Evolutionary conservation across 257 asterid species (phyloP), one percentile per base, ranked within the genome.

Genomic region (Ehretia macrophylla): DNA sequence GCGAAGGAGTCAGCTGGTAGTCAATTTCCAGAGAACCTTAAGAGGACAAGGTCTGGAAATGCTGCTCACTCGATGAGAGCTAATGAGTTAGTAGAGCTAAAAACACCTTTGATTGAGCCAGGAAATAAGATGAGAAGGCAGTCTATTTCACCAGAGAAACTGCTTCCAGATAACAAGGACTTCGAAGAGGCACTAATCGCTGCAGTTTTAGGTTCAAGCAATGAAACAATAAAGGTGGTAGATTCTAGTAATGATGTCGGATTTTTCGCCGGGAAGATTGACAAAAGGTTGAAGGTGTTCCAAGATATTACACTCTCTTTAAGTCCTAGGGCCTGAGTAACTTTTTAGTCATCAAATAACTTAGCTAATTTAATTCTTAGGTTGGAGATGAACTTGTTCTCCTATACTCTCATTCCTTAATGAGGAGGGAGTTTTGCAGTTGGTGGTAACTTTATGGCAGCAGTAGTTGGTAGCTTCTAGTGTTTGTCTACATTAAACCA

Each of bases 121-220:
- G 90, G 81, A 13, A 68, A 65, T 16, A 80, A 78, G 61, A 63
- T 70, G 65, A 27, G 77, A 48, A 75, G 75, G 59, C 81, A 81
- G 67, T 62, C 73, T 1, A 62, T 62, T 52, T 72, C 94, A 16
- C 85, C 77, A 0, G 79, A 64, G 58, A 71, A 72, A 59, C 59
- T 84, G 62, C 64, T 92, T 21, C 97, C 99, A 0, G 96, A 88
- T 23, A 78, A 77, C 66, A 67, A 82, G 71, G 99, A 81, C 17
- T 92, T 92, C 18, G 95, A 92, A 71, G 88, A 83, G 51, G 99
- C 96, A 1, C 84, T 92, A 38, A 76, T 88, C 20, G 93, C 92
- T 5, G 95, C 95, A 11, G 95, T 86, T 21, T 55, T 88, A 55
- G 88, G 82, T 8, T 10, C 73, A 14, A 63, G 20, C 4, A 8